Evolutionary conservation across 345 rosid species (phyloP), one percentile per base, ranked within the genome.

Genomic region (Psidium friedrichsthalianum): DNA sequence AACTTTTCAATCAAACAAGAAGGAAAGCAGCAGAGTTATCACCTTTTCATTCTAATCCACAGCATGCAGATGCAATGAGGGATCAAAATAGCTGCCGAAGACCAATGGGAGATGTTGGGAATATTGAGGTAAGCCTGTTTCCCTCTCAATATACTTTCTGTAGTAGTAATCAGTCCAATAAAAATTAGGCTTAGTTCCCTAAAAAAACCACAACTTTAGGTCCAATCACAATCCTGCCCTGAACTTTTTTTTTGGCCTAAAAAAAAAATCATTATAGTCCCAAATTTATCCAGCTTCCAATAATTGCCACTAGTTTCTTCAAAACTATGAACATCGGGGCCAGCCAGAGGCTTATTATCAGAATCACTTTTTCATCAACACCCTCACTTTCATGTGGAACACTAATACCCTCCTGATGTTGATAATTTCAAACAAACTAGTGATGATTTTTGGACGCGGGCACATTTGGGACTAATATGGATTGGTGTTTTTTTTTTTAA

Each of bases 51-150:
- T 86, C 91, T 87, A 91, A 88, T 64, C 91, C 88, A 74, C 86
- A 82, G 87, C 81, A 85, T 82, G 89, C 89, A 83, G 89, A 91
- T 87, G 83, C 80, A 18, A 61, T 87, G 84, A 87, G 58, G 86
- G 92, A 90, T 85, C 89, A 83, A 59, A 91, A 88, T 76, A 87
- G 84, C 86, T 85, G 88, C 85, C 86, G 92, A 83, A 93, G 92
- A 85, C 93, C 94, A 36, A 90, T 92, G 93, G 91, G 91, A n/a
- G 96, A 95, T 84, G 92, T 93, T 55, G 94, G 94, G 74, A 94
- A 91, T 91, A 91, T 91, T 87, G 95, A 92, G 98, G 99, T 96
- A 86, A 88, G 53, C 80, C 69, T 51, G 69, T 51, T 86, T 86
- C 85, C n/a, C 84, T 56, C 59, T 82, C 56, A 82, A 52, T 54